phyloP scores from a whole-genome alignment of 2,329 filamentous ascomycete genomes.

The Zasmidium angulare region DNA sequence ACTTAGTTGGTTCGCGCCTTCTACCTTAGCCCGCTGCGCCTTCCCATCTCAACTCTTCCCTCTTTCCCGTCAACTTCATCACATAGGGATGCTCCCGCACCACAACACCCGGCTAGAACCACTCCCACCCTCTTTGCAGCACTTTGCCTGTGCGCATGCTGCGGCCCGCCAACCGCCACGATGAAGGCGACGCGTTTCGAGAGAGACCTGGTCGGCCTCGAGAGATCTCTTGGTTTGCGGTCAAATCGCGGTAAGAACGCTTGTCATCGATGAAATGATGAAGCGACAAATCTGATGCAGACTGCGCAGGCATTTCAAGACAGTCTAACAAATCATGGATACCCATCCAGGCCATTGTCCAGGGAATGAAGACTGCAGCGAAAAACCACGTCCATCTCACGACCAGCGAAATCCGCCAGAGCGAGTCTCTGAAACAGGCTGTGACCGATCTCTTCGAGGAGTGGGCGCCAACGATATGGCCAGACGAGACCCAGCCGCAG shows the following conservation, averaged over 20 bases:
- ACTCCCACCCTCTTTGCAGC: too few relatives aligned
- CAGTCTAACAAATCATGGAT: slow-evolving; percentile 11
- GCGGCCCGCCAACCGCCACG: too few relatives aligned
- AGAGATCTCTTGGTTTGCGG: slow-evolving; percentile 9
- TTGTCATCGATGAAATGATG: too few relatives aligned
- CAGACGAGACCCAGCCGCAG: background rate
- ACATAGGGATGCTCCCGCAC: too few relatives aligned
- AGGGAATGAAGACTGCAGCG: slow-evolving; percentile 12
- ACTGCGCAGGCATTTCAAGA: slow-evolving; percentile 12
- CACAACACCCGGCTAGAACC: too few relatives aligned
- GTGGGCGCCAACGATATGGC: slow-evolving; percentile 13
- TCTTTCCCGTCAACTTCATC: too few relatives aligned
- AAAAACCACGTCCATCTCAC: slow-evolving; percentile 4
- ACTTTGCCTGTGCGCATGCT: too few relatives aligned
- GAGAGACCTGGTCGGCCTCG: slow-evolving; percentile 12
- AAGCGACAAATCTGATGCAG: too few relatives aligned
- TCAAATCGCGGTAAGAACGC: slow-evolving; percentile 14
- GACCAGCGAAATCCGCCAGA: slow-evolving; percentile 13
- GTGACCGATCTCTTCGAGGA: slow-evolving; percentile 8
- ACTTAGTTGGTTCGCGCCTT: too few relatives aligned
- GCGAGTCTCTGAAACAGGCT: slow-evolving; percentile 4
- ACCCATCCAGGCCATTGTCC: slow-evolving; percentile 11
- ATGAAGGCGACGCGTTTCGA: background rate
- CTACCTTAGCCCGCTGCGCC: too few relatives aligned
- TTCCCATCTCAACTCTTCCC: too few relatives aligned